Base-by-base conservation (phyloP, 805 yeast species). In the Komagataella kurtzmanii region DNA sequence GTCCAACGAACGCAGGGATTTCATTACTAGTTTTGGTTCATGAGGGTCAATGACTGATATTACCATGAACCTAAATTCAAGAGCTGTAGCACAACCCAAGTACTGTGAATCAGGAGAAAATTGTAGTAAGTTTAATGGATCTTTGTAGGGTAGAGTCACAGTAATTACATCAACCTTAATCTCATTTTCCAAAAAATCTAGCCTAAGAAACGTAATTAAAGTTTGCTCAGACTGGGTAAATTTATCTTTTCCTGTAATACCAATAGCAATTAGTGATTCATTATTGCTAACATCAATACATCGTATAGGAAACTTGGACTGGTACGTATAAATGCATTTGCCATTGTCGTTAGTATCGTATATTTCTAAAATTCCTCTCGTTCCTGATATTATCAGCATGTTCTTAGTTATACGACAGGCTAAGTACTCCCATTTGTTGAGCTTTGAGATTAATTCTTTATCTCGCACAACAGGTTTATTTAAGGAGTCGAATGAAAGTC, bases 141-240 rank as follows among this genome's bases (percentile, higher is more conserved):
- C 97, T 30, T 87, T 68, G 64, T 88, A 88, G 0, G 97, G 97
- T 50, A 87, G 73, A 0, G 95, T 83, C 36, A 89, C 80, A 1
- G 89, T 80, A 7, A 83, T 74, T 2, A 88, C 84, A 46, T 77
- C 79, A 3, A 75, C 79, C 21, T 68, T 58, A 45, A 54, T 55
- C 24, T 44, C 49, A 30, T 21, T 18, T 24, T 46, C 50, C 17
- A 59, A 56, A 10, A 30, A 10, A 18, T 58, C 58, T 12, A 68
- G 51, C 10, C 60, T 55, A 17, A 68, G 83, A 47, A 88, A 66
- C 3, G 82, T 78, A 4, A 88, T 75, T 57, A 88, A 76, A 2
- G 95, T 89, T 60, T 85, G 91, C 59, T 84, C 90, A 24, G 80
- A 74, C 3, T 82, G 81, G 1, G 82, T 76, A 18, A 75, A 66